Percentiles rank a stretch among this genome's conserved stretches.
Conservation (phyloP, 805 yeast species). For the Candida multigemmis region DNA sequence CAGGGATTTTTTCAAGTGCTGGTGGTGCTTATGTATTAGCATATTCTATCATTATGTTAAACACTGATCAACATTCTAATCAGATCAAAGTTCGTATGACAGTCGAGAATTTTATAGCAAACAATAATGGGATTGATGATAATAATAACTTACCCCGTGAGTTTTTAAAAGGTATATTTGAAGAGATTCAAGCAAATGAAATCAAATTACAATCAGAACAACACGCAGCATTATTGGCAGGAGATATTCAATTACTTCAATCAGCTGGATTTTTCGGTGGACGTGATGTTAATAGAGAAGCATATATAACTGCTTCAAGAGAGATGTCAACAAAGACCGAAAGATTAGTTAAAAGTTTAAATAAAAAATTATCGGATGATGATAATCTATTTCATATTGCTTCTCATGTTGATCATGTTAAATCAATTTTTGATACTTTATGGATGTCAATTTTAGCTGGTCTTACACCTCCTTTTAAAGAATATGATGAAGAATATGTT, state of each 20-base stretch:
- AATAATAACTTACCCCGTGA: slow-evolving; percentile 77
- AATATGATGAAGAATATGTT: slow-evolving; percentile 67
- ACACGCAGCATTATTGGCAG: slow-evolving; percentile 78
- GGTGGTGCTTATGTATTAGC: slow-evolving; percentile 91
- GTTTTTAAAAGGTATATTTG: slow-evolving; percentile 56
- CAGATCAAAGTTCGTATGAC: slow-evolving; percentile 87
- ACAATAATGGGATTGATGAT: slow-evolving; percentile 89
- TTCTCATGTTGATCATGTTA: slow-evolving; percentile 80
- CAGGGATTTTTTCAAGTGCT: slow-evolving; percentile 80
- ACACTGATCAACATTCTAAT: slow-evolving; percentile 88
- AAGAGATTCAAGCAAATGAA: slow-evolving; percentile 76
- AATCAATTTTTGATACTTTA: slow-evolving; percentile 82
- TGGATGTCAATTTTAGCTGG: slow-evolving; percentile 99
- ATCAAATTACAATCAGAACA: slow-evolving; percentile 90
- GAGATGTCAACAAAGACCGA: slow-evolving; percentile 90
- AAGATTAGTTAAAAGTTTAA: slow-evolving; percentile 61
- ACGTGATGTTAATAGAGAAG: slow-evolving; percentile 64
- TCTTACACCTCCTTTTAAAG: slow-evolving; percentile 87
- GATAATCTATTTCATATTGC: slow-evolving; percentile 65
- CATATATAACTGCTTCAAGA: slow-evolving; percentile 84
- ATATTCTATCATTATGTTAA: slow-evolving; percentile 85
- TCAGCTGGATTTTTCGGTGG: slow-evolving; percentile 58
- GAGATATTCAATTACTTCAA: slow-evolving; percentile 32
- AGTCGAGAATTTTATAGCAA: slow-evolving; percentile 72
- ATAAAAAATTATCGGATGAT: slow-evolving; percentile 37